A percentile compares a stretch with the other conserved stretches of the same genome.
These are phyloP conservation scores for Hyaloscypha bicolor DNA, from an alignment of 495 filamentous ascomycete species.

Conservation along the genomic window DNA sequence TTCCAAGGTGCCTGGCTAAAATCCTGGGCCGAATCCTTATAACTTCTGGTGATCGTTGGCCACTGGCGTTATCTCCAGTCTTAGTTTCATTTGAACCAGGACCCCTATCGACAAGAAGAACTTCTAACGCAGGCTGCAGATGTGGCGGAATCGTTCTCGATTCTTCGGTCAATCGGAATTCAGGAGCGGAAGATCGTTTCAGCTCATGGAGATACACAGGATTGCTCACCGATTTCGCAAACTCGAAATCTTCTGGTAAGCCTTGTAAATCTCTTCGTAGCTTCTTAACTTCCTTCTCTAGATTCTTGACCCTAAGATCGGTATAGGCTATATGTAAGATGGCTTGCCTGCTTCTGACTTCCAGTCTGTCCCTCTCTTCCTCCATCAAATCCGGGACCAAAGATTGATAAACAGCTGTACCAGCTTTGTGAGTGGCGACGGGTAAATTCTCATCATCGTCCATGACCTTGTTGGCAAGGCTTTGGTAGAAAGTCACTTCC, in stretches of 20 bases:
- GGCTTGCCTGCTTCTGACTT: neutral
- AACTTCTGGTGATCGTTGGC: too few species aligned
- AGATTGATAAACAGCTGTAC: neutral
- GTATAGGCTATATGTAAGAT: neutral
- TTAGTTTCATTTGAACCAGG: too few species aligned
- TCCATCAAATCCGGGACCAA: neutral
- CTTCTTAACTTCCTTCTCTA: neutral
- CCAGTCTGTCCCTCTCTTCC: neutral
- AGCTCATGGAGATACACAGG: neutral
- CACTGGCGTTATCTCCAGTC: too few species aligned
- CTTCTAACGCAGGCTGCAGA: neutral
- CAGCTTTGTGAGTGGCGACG: neutral
- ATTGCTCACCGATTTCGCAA: neutral
- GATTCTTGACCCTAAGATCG: neutral
- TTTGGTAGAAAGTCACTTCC: neutral
- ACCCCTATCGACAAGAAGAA: neutral
- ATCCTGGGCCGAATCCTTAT: too few species aligned
- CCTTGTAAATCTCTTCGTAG: neutral
- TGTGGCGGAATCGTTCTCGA: neutral
- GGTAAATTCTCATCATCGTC: neutral
- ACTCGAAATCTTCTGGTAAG: neutral
- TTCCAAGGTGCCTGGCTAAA: neutral
- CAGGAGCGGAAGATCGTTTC: slow-evolving; percentile 1
- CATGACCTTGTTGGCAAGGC: neutral
- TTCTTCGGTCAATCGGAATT: neutral